Evolutionary conservation across 192 early-diverging fungal species (phyloP).

Genomic region (Coemansia aciculifera): DNA sequence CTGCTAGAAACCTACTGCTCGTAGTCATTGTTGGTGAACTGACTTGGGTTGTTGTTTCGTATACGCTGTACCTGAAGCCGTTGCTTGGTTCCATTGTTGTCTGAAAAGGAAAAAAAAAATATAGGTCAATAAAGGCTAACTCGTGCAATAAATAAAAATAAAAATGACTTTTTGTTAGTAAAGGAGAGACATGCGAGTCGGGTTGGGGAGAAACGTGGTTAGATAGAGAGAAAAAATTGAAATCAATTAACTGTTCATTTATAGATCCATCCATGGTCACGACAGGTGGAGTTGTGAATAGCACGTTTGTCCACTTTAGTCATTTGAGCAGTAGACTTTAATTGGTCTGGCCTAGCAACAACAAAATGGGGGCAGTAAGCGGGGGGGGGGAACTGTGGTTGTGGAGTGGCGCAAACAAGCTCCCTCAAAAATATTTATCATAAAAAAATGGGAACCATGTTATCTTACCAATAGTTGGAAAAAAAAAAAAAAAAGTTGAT

Average conservation of each 20-base stretch:
- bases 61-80: conserved; percentile 8
- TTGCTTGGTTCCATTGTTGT: background rate
- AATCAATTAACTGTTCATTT: background rate
- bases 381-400: background rate
- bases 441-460: background rate
- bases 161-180: background rate
- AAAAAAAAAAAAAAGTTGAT: background rate
- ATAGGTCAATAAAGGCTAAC: background rate
- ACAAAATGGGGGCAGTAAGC: background rate
- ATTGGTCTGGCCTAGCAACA: background rate
- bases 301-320: background rate
- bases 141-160: background rate
- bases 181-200: background rate
- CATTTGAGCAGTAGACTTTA: conserved; percentile 1
- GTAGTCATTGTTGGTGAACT: background rate
- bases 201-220: background rate
- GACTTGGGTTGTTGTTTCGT: background rate
- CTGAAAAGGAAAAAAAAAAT: background rate
- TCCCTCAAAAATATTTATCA: background rate
- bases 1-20: background rate
- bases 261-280: background rate
- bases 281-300: background rate
- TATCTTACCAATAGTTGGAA: background rate
- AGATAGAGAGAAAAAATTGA: background rate
- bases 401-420: background rate